Percentiles rank a stretch among this genome's conserved stretches.
phyloP scores from a whole-genome alignment of 2,329 filamentous ascomycete species.

The Aspergillaceae sp. region DNA sequence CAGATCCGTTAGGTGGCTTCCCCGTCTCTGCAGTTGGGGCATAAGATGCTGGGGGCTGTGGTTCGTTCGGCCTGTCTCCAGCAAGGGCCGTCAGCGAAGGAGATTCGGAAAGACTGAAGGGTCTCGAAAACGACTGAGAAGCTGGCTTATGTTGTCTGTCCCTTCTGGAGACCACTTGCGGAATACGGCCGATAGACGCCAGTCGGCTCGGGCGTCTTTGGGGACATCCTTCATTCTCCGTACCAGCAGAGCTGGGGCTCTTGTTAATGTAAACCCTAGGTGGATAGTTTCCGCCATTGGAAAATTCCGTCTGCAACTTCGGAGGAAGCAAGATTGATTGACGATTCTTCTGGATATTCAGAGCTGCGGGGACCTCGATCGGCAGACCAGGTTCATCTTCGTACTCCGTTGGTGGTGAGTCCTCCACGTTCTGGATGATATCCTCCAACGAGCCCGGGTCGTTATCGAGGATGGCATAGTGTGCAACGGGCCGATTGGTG shows the following conservation, averaged over 20 bases:
- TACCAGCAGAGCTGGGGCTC: slow-evolving; percentile 11
- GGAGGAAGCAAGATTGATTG: slow-evolving; percentile 37
- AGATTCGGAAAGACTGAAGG: slow-evolving; percentile 52
- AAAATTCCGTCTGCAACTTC: slow-evolving; percentile 24
- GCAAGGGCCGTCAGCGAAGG: slow-evolving; percentile 32
- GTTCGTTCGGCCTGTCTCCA: slow-evolving; percentile 14
- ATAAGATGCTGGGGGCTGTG: slow-evolving; percentile 15
- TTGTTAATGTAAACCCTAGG: slow-evolving; percentile 31
- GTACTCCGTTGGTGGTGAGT: slow-evolving; percentile 33
- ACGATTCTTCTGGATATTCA: slow-evolving; percentile 25
- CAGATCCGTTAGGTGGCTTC: slow-evolving; percentile 16
- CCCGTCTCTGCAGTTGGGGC: slow-evolving; percentile 14
- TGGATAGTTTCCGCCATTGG: slow-evolving; percentile 21
- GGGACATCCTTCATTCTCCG: slow-evolving; percentile 1
- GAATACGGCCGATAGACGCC: slow-evolving; percentile 76
- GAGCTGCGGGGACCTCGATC: slow-evolving; percentile 18
- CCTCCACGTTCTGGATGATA: slow-evolving; percentile 29
- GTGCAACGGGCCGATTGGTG: slow-evolving; percentile 42
- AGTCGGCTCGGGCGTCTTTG: slow-evolving; percentile 54
- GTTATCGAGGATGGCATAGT: slow-evolving; percentile 50
- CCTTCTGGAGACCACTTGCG: slow-evolving; percentile 62
- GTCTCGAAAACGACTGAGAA: slow-evolving; percentile 75
- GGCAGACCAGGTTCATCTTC: slow-evolving; percentile 13
- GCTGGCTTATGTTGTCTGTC: slow-evolving; percentile 57
- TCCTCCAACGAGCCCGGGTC: slow-evolving; percentile 33